A percentile compares a stretch with the other conserved stretches of the same genome.
phyloP scores from a whole-genome alignment of 2,329 filamentous ascomycete species.

The Aspergillus uvarum region DNA sequence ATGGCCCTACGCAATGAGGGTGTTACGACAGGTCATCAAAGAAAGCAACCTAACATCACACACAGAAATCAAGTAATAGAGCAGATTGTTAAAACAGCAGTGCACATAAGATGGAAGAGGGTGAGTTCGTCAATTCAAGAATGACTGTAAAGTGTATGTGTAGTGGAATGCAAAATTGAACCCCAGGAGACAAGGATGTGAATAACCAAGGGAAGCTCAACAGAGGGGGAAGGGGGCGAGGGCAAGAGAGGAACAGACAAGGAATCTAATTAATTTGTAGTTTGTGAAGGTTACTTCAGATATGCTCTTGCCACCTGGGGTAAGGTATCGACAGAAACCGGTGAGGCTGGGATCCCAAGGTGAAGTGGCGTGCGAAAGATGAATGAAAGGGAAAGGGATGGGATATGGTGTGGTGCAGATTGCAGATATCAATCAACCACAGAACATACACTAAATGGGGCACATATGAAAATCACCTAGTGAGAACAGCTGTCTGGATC shows the following conservation, averaged over 20 bases:
- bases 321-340: not conserved
- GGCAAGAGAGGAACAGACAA: constrained; percentile 8
- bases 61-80: constrained; percentile 12
- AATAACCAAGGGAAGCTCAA: not conserved
- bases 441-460: constrained; percentile 10
- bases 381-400: constrained; percentile 2
- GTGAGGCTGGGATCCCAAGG: constrained; percentile 1
- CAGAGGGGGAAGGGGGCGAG: not conserved
- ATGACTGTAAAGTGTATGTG: not conserved
- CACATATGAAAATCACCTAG: constrained; percentile 9
- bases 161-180: not conserved
- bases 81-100: not conserved
- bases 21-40: constrained; percentile 17
- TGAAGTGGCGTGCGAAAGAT: not conserved
- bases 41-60: constrained; percentile 5
- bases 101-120: not conserved
- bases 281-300: not conserved
- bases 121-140: not conserved
- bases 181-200: not conserved
- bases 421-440: constrained; percentile 15
- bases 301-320: not conserved
- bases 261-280: constrained; percentile 3
- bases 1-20: constrained; percentile 22
- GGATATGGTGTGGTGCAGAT: constrained; percentile 2
- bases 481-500: constrained; percentile 17